These are phyloP conservation scores for Dionaea muscipula DNA, from an alignment of 179 eudicot species.

Conservation along the genomic window DNA sequence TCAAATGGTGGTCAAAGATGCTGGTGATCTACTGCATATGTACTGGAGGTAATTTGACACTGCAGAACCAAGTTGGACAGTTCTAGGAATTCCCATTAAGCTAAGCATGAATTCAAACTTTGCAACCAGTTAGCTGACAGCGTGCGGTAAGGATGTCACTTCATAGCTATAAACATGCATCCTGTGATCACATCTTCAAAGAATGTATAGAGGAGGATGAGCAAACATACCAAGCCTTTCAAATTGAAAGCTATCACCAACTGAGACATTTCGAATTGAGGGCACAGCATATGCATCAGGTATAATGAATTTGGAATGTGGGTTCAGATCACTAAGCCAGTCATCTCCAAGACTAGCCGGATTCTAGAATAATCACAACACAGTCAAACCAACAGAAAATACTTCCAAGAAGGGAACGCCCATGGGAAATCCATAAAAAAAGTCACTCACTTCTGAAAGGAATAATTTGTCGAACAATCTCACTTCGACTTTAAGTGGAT, in stretches of 20 bases:
- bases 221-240: slow-evolving; percentile 70
- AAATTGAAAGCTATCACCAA: slow-evolving; percentile 78
- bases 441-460: slow-evolving; percentile 26
- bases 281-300: slow-evolving; percentile 66
- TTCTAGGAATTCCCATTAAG: too few relatives aligned
- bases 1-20: too few relatives aligned
- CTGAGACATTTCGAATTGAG: slow-evolving; percentile 35
- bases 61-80: too few relatives aligned
- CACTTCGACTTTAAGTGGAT: slow-evolving; percentile 83
- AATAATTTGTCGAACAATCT: slow-evolving; percentile 79
- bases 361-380: slow-evolving; percentile 30
- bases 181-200: too few relatives aligned
- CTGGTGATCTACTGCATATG: too few relatives aligned
- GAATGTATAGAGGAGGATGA: background rate
- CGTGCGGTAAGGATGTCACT: too few relatives aligned
- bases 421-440: slow-evolving; percentile 4
- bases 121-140: too few relatives aligned
- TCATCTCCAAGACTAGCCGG: slow-evolving; percentile 72
- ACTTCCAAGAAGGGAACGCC: background rate
- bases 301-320: slow-evolving; percentile 60
- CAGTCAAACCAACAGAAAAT: background rate
- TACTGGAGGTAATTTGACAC: too few relatives aligned
- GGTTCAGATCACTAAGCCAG: slow-evolving; percentile 81
- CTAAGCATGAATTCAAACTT: too few relatives aligned
- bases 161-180: too few relatives aligned